Evolutionary conservation across 2,329 filamentous ascomycete species (phyloP).

Genomic region (Xylariaceae sp.): DNA sequence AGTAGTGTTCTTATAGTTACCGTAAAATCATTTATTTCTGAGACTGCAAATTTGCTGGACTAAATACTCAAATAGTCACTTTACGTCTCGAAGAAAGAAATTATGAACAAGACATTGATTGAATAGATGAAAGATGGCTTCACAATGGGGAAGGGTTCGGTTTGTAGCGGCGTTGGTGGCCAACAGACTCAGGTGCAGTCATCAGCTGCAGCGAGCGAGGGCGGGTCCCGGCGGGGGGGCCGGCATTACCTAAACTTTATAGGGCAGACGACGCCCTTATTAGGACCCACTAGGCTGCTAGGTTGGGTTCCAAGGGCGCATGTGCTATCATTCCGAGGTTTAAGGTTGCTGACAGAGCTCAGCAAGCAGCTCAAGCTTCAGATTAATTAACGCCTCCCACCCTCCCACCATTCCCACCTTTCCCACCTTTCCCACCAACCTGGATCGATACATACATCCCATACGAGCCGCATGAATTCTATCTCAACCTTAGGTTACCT

Average conservation of each 20-base stretch:
- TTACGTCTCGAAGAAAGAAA: background rate
- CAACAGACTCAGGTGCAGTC: too few species aligned
- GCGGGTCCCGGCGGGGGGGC: too few species aligned
- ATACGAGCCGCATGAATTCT: background rate
- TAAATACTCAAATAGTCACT: background rate
- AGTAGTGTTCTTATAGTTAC: background rate
- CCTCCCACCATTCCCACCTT: too few species aligned
- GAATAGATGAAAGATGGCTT: background rate
- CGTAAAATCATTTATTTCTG: background rate
- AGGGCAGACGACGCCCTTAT: background rate
- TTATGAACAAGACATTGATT: background rate
- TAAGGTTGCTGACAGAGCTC: constrained; percentile 4
- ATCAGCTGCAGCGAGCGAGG: too few species aligned
- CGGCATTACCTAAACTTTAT: background rate
- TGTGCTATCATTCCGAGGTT: constrained; percentile 23
- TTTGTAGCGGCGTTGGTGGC: background rate
- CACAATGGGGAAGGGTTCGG: background rate
- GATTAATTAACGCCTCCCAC: background rate
- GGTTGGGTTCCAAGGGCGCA: constrained; percentile 17
- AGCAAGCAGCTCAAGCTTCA: background rate
- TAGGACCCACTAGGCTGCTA: constrained; percentile 7
- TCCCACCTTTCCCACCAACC: background rate
- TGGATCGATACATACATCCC: background rate
- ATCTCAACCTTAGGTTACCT: background rate
- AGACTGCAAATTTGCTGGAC: background rate